Conservation (phyloP, 371 early-diverging fungal genomes). For the Batrachochytrium dendrobatidis region DNA sequence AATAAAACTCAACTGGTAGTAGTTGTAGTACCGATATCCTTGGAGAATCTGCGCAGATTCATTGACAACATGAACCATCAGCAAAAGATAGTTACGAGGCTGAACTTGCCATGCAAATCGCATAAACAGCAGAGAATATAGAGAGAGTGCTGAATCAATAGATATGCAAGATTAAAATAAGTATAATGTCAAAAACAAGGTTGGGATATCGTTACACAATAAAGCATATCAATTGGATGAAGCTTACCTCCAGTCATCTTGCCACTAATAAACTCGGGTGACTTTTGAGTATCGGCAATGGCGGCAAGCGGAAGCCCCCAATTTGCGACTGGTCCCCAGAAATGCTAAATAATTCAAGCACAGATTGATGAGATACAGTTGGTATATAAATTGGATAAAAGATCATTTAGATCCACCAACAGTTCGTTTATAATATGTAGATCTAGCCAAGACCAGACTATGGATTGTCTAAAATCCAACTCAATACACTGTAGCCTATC, state of each 20-base stretch:
- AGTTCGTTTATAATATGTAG: too few relatives aligned
- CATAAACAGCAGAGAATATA: conserved; percentile 91
- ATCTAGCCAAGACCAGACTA: neutral
- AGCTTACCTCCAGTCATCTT: conserved; percentile 84
- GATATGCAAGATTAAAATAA: neutral
- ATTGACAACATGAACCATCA: conserved; percentile 90
- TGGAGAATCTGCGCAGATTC: conserved; percentile 77
- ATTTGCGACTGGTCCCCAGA: conserved; percentile 93
- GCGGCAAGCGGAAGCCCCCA: conserved; percentile 96
- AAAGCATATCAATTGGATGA: neutral
- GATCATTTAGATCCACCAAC: too few relatives aligned
- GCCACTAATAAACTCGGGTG: conserved; percentile 86
- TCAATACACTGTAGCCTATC: conserved; percentile 6
- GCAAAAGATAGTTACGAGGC: conserved; percentile 84
- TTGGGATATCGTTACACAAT: neutral
- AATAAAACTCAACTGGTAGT: conserved; percentile 29
- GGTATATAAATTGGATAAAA: neutral
- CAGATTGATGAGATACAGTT: neutral
- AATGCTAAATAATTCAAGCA: conserved; percentile 48
- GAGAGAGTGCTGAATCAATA: conserved; percentile 26
- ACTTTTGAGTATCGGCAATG: conserved; percentile 85
- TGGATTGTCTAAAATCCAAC: neutral
- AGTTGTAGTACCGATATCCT: conserved; percentile 73
- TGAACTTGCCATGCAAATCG: conserved; percentile 90
- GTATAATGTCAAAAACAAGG: neutral